Conservation (phyloP, 768 basidiomycete species). For the Cyathus striatus region DNA sequence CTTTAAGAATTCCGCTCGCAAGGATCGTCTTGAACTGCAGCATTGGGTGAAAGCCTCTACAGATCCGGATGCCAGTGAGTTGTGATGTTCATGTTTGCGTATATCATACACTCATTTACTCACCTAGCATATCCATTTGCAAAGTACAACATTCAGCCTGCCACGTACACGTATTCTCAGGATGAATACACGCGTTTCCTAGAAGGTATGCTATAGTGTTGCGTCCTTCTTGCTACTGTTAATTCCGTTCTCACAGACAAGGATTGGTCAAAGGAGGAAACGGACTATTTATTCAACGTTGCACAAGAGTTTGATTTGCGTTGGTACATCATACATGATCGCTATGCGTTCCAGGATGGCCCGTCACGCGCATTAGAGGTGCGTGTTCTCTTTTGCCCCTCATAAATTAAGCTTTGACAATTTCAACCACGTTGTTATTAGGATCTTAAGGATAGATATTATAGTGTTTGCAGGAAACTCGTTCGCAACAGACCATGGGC, state of each 20-base stretch:
- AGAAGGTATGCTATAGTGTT: conserved; percentile 44
- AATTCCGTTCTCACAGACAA: conserved; percentile 54
- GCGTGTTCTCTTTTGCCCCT: conserved; percentile 7
- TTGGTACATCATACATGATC: conserved; percentile 87
- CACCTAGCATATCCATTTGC: conserved; percentile 79
- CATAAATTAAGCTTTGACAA: background rate
- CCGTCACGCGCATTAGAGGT: conserved; percentile 67
- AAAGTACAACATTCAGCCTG: conserved; percentile 71
- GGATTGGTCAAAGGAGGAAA: conserved; percentile 92
- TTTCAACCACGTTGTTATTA: conserved; percentile 19
- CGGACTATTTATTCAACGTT: conserved; percentile 83
- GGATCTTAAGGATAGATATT: conserved; percentile 95
- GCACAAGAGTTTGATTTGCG: conserved; percentile 80
- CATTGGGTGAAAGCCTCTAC: conserved; percentile 79
- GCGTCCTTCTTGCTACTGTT: no score
- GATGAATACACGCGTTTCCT: conserved; percentile 85
- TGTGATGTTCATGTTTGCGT: conserved; percentile 1
- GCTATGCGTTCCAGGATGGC: conserved; percentile 72
- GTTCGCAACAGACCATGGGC: conserved; percentile 80
- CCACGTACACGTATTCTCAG: conserved; percentile 67
- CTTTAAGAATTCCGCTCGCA: conserved; percentile 71
- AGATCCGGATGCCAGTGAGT: conserved; percentile 51
- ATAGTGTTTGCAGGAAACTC: conserved; percentile 83
- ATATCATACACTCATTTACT: no score
- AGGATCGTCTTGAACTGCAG: conserved; percentile 59